Evolutionary conservation across 768 basidiomycete genomes (phyloP), one percentile per base, ranked within the genome.

Genomic region (Rhodocollybia butyracea): DNA sequence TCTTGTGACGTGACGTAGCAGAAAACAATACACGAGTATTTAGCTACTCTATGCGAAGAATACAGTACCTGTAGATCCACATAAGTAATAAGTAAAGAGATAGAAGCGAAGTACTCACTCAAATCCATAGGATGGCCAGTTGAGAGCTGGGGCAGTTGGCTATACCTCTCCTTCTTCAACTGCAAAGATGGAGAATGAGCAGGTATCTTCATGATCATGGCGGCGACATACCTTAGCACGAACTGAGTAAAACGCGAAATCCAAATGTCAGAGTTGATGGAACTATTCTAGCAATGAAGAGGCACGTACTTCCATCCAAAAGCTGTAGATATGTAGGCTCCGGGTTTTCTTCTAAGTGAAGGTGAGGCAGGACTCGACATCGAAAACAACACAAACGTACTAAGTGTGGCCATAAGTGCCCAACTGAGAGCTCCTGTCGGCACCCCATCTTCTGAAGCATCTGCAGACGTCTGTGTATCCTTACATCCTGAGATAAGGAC

Each of bases 401-500:
- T 38, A 7, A 54, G 74, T 8, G 56, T 80, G 26, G 45, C 12
- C 26, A 56, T 56, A 11, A 56, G 46, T 47, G 29, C 78, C 57
- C 75, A 72, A 60, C 73, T 79, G 78, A 81, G 80, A 15, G 80
- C 79, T 39, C 79, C 79, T 2, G 72, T 70, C 15, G 66, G 74
- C 24, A 67, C 66, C 13, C 76, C 76, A 8, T 64, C 55, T 51
- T 78, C 72, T 29, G 62, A 60, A 10, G 77, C 73, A 46, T 81
- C 79, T 3, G 79, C 78, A 50, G 79, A 81, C 10, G 76, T 79
- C 63, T 81, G 77, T 19, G 70, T 60, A 61, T 81, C 79, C 40
- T 75, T 76, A 62, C 78, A 78, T 39, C 77, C 79, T 51, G 53
- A 54, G 30, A 54, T 54, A 15, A 77, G 75, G 67, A 73, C 79